Evolutionary conservation across 2,329 filamentous ascomycete genomes (phyloP), one percentile per base, ranked within the genome.

Genomic region (Ustulina deusta): DNA sequence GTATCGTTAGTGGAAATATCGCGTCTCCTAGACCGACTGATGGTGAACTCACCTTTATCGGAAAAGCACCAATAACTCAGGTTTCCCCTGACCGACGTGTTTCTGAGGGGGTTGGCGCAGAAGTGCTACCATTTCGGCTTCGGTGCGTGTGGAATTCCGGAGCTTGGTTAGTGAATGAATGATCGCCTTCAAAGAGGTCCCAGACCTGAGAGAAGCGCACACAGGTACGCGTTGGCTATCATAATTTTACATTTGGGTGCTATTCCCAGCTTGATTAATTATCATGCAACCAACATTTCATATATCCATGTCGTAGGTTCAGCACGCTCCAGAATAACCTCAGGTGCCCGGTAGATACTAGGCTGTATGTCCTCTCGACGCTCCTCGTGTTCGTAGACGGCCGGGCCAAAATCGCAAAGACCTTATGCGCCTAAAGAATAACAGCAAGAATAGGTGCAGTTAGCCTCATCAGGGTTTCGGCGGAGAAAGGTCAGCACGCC

Each of bases 251-350:
- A n/a, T 25, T 38, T 15, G 13, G 20, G 13, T 25, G 15, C 20
- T 17, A 17, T 40, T 44, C 36, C 36, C 10, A 29, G 15, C 6
- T 59, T 27, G 22, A 0, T 34, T n/a, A n/a, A 17, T 46, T 49
- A 61, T 57, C 63, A 86, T 81, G 62, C 81, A 83, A 9, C 83
- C 84, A 3, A 79, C 78, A 63, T 84, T 85, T 85, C 85, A 88
- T 60, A 87, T 83, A 74, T 87, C 84, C 15, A 84, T 77, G 20
- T 79, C 76, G 59, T 81, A 83, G 0, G 76, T 76, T 85, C 84
- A 87, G 1, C 80, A 79, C 2, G 71, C 76, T 71, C 78, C 0
- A 87, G 64, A 5, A 86, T 84, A 9, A 86, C 83, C 66, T 87
- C 81, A 0, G 81, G 81, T 1, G 79, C 76, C 52, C 82, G 72